Base-by-base conservation (phyloP, 768 basidiomycete genomes). In the Leccinellum rugosiceps region DNA sequence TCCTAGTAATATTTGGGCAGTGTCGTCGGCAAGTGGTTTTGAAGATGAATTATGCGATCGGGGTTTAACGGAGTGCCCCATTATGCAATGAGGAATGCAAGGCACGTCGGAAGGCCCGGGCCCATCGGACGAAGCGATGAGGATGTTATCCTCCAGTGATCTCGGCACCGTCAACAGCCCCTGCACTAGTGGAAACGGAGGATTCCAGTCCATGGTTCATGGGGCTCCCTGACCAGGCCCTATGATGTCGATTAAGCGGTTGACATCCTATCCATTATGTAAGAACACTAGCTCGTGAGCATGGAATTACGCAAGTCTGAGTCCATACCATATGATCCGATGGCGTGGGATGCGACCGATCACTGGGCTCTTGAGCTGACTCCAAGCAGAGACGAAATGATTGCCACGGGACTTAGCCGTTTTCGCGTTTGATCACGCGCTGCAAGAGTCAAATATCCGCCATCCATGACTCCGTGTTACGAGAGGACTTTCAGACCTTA, bases 121-220 rank as follows among this genome's bases (percentile, higher is more conserved):
- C 7, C 28, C 13, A 31, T 19, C 17, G 23, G 43, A 35, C 21
- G 3, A 28, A 28, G 7, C 44, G 48, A 25, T 31, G 54, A 63
- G 64, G 64, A 60, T 58, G 58, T 60, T 59, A 56, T 54, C 64
- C 56, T n/a, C 25, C 11, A 23, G 19, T 26, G 19, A 21, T 41
- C 19, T 44, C 19, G 41, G 46, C 19, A 23, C 30, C 31, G 9
- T 11, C 15, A 26, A 35, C 23, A 2, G 28, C 26, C 14, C 26
- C 38, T 15, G 28, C 43, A 46, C 4, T 4, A 3, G 31, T 11
- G 35, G 6, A 21, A 49, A 17, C 34, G 21, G 15, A 31, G 32
- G 44, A 34, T 25, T 15, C 10, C 10, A 48, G 30, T 41, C 19
- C 30, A 52, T 23, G 19, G 19, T 35, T 19, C 30, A 21, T 23